Evolutionary conservation across 192 early-diverging fungal genomes (phyloP).

Genomic region (Podila clonocystis): DNA sequence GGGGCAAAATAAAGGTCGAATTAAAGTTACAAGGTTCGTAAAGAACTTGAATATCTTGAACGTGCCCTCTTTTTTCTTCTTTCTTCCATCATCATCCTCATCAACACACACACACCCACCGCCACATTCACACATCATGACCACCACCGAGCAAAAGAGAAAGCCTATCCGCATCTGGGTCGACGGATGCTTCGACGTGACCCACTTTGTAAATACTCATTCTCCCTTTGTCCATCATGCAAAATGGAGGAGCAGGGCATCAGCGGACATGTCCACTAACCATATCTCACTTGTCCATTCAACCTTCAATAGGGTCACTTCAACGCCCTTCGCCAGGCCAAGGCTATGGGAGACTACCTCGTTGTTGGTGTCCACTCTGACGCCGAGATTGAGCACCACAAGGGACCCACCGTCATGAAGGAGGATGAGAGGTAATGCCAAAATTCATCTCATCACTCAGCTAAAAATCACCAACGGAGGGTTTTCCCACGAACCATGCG

Average conservation of each 20-base stretch:
- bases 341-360: slow-evolving; percentile 93
- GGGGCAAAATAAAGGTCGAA: neutral
- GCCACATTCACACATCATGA: slow-evolving; percentile 20
- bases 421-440: slow-evolving; percentile 87
- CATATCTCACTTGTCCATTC: neutral
- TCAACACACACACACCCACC: neutral
- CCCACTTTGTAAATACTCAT: slow-evolving; percentile 80
- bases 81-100: slow-evolving; percentile 6
- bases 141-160: slow-evolving; percentile 33
- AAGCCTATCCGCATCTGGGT: slow-evolving; percentile 74
- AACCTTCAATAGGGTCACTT: slow-evolving; percentile 66
- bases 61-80: neutral
- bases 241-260: no score
- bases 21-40: neutral
- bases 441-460: neutral
- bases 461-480: no score
- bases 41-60: neutral
- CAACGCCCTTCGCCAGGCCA: slow-evolving; percentile 96
- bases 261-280: neutral
- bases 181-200: slow-evolving; percentile 97
- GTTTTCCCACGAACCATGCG: no score
- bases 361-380: slow-evolving; percentile 98
- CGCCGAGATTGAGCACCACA: slow-evolving; percentile 90
- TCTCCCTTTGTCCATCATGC: neutral
- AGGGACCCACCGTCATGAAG: slow-evolving; percentile 97